Evolutionary conservation across 164 flowering plant species (phyloP).

Genomic region (Aristolochia contorta): DNA sequence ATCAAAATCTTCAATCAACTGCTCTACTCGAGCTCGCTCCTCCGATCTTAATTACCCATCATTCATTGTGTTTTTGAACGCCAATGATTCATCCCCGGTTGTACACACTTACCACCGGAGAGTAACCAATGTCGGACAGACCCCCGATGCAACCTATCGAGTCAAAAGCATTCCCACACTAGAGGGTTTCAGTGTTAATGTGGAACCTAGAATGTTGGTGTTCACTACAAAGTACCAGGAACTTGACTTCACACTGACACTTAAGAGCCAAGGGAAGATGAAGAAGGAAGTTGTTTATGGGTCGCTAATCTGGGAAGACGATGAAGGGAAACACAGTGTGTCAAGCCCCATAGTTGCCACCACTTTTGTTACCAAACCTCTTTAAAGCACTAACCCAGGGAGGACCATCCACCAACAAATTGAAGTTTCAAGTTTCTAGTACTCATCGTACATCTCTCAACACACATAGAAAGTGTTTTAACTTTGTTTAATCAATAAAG

Average conservation of each 20-base stretch:
- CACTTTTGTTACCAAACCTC: conserved; percentile 20
- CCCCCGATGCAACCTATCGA: conserved; percentile 51
- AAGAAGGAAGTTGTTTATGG: conserved; percentile 34
- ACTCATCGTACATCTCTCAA: too few species aligned
- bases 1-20: conserved; percentile 51
- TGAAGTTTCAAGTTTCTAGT: too few species aligned
- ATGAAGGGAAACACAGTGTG: conserved; percentile 33
- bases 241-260: conserved; percentile 1
- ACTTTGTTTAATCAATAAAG: too few species aligned
- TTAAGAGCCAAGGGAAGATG: conserved; percentile 18
- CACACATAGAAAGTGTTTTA: too few species aligned
- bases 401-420: too few species aligned
- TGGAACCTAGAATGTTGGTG: conserved; percentile 43
- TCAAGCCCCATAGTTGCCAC: conserved; percentile 76
- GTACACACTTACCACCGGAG: conserved; percentile 31
- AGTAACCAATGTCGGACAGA: conserved; percentile 77
- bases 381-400: neutral
- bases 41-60: conserved; percentile 83
- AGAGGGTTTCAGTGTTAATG: conserved; percentile 43
- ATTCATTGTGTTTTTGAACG: conserved; percentile 49
- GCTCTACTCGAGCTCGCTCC: conserved; percentile 36
- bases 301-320: conserved; percentile 56
- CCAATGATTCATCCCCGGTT: conserved; percentile 17
- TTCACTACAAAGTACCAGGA: conserved; percentile 30
- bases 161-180: conserved; percentile 51